phyloP scores from a whole-genome alignment of 2,329 filamentous ascomycete species.

The Corynespora cassiicola region DNA sequence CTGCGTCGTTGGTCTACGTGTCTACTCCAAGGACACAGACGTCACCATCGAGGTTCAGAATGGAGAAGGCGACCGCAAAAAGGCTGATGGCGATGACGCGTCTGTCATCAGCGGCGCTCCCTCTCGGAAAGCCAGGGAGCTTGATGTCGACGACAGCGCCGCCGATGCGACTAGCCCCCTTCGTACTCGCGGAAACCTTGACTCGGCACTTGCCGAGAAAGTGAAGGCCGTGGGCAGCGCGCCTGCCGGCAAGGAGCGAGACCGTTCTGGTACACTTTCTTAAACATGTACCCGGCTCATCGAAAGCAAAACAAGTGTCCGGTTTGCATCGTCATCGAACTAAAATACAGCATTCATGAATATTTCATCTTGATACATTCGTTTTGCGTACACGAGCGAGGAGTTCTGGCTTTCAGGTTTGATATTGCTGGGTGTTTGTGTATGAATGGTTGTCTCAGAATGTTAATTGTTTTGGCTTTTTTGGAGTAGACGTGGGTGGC shows the following conservation, averaged over 20 bases:
- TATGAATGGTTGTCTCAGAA: too few relatives aligned
- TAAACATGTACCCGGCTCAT: too few relatives aligned
- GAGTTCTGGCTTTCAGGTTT: too few relatives aligned
- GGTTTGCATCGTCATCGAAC: too few relatives aligned
- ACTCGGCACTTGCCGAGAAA: constrained; percentile 29
- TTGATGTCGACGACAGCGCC: constrained; percentile 50
- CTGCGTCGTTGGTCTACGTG: constrained; percentile 64
- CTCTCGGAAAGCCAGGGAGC: constrained; percentile 36
- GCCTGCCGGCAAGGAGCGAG: constrained; percentile 35
- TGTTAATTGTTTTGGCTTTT: too few relatives aligned
- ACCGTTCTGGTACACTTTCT: constrained; percentile 35
- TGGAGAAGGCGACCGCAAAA: constrained; percentile 32
- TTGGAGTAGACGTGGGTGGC: too few relatives aligned
- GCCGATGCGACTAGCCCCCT: constrained; percentile 48
- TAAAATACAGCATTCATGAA: too few relatives aligned
- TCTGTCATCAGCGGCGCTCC: constrained; percentile 27
- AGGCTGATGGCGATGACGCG: constrained; percentile 31
- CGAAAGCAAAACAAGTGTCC: too few relatives aligned
- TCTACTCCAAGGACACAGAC: constrained; percentile 61
- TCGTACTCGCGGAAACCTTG: constrained; percentile 35
- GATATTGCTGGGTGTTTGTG: too few relatives aligned
- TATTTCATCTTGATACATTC: too few relatives aligned
- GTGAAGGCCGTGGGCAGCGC: constrained; percentile 34
- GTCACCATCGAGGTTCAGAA: constrained; percentile 61
- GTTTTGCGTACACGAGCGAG: too few relatives aligned